Conservation (phyloP, 2,329 filamentous ascomycete species). For the Metarhizium rileyi region DNA sequence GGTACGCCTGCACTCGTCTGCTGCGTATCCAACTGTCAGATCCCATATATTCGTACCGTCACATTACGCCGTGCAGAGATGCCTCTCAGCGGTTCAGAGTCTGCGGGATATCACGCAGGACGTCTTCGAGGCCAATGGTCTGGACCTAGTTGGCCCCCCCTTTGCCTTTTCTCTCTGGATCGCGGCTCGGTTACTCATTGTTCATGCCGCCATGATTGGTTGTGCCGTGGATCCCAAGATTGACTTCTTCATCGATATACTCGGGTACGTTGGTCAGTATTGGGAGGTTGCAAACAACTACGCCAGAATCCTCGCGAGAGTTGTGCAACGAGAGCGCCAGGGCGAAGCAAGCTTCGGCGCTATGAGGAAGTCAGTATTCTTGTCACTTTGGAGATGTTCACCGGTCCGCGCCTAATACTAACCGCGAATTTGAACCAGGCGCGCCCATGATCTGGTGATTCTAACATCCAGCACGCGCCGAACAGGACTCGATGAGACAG, state of each 20-base stretch:
- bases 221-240: conserved; percentile 28
- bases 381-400: background rate
- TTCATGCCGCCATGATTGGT: conserved; percentile 30
- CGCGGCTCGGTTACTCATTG: conserved; percentile 29
- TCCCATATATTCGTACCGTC: conserved; percentile 33
- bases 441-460: conserved; percentile 28
- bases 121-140: conserved; percentile 31
- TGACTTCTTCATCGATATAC: conserved; percentile 33
- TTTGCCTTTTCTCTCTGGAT: conserved; percentile 37
- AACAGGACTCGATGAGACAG: conserved; percentile 28
- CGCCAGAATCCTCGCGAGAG: conserved; percentile 28
- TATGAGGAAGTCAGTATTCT: conserved; percentile 29
- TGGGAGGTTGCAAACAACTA: conserved; percentile 35
- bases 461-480: conserved; percentile 25
- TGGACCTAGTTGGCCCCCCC: conserved; percentile 32
- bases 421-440: conserved; percentile 16
- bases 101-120: conserved; percentile 33
- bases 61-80: conserved; percentile 35
- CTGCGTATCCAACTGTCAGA: conserved; percentile 30
- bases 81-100: conserved; percentile 33
- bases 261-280: conserved; percentile 30
- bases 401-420: background rate
- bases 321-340: conserved; percentile 26
- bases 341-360: conserved; percentile 26
- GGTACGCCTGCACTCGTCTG: conserved; percentile 33